Conservation (phyloP, 495 filamentous ascomycete species). For the Astrocystis sublimbata region DNA sequence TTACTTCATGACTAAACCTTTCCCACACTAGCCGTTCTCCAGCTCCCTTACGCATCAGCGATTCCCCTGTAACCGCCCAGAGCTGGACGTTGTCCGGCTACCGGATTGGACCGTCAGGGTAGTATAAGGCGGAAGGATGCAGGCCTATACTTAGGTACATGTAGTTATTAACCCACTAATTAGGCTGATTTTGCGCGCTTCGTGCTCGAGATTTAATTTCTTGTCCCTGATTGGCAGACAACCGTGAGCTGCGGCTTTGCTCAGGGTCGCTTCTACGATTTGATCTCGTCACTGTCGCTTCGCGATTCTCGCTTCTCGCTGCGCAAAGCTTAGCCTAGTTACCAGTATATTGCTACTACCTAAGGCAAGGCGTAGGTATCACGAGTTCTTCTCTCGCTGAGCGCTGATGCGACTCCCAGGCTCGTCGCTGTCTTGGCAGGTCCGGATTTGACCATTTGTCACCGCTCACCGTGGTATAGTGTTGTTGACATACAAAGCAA, state of each 20-base stretch:
- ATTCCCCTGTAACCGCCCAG: conserved; percentile 9
- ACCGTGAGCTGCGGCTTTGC: conserved; percentile 13
- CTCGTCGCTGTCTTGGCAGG: background rate
- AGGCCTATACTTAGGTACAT: too few species aligned
- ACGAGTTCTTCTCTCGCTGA: conserved; percentile 6
- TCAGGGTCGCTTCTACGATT: background rate
- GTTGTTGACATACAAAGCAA: background rate
- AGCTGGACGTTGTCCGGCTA: background rate
- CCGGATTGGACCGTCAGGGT: background rate
- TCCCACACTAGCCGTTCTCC: background rate
- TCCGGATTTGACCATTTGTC: background rate
- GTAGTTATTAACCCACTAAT: background rate
- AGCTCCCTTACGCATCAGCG: conserved; percentile 5
- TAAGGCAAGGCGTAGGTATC: background rate
- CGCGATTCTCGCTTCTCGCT: background rate
- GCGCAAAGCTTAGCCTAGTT: background rate
- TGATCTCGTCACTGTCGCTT: background rate
- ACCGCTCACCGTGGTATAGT: conserved; percentile 3
- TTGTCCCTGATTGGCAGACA: background rate
- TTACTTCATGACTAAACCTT: conserved; percentile 8
- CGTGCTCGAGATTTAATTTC: background rate
- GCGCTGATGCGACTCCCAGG: conserved; percentile 4
- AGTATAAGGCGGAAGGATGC: too few species aligned
- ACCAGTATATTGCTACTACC: background rate
- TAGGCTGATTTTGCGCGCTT: conserved; percentile 10